These are phyloP conservation scores for Cryptococcus maquisensis DNA, from an alignment of 1,284 basidiomycete genomes.

Conservation along the genomic window DNA sequence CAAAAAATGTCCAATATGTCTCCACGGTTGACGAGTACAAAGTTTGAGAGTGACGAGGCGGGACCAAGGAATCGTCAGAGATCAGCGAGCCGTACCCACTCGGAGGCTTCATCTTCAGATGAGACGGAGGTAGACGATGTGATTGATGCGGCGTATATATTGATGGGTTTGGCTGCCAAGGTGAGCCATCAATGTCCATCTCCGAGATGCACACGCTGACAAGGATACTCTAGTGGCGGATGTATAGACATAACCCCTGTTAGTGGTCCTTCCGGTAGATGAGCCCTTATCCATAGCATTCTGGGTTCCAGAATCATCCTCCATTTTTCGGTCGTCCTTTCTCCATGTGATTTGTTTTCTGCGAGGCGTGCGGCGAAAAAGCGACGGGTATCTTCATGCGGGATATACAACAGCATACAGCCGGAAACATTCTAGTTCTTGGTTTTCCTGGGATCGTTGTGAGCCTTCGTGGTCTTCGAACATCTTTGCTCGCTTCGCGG, in stretches of 20 bases:
- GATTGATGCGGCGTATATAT: not conserved
- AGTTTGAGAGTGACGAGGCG: no score
- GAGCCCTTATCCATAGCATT: no score
- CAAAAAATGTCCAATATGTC: not conserved
- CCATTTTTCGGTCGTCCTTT: no score
- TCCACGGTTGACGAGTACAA: not conserved
- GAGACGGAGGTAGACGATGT: not conserved
- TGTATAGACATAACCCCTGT: no score
- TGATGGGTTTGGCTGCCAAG: not conserved
- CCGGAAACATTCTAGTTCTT: constrained; percentile 10
- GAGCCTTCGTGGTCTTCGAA: not conserved
- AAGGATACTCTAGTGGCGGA: no score
- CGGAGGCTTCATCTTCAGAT: not conserved
- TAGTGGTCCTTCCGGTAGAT: no score
- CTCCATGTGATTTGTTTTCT: no score
- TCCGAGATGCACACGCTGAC: no score
- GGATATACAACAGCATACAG: constrained; percentile 7
- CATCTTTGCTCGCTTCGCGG: not conserved
- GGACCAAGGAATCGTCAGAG: no score
- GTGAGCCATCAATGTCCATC: not conserved
- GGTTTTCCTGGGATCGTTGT: constrained; percentile 10
- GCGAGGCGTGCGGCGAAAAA: not conserved
- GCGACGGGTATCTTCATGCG: constrained; percentile 15
- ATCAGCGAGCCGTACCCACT: not conserved
- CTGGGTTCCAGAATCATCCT: no score